These are phyloP conservation scores for Linum lewisii DNA, from an alignment of 345 rosid genomes.

Conservation along the genomic window DNA sequence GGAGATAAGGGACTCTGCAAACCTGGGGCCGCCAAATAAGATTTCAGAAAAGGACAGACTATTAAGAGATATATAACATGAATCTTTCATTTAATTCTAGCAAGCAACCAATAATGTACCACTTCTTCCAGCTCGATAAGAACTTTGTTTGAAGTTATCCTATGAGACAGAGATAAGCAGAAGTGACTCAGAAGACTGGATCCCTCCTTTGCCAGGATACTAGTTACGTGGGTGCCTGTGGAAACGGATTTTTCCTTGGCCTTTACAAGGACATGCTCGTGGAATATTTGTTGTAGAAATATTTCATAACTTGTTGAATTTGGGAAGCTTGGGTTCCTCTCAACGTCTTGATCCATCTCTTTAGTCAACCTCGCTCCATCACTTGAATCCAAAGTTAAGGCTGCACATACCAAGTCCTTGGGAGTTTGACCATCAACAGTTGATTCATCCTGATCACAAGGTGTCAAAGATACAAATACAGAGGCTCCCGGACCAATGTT, in stretches of 20 bases:
- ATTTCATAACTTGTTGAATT: constrained; percentile 55
- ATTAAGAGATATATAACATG: not conserved
- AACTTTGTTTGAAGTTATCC: constrained; percentile 70
- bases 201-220: constrained; percentile 41
- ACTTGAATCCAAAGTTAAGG: constrained; percentile 33
- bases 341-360: constrained; percentile 21
- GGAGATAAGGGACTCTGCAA: constrained; percentile 74
- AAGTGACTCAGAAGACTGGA: constrained; percentile 75
- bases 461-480: constrained; percentile 54
- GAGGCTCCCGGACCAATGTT: constrained; percentile 69
- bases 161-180: constrained; percentile 77
- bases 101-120: constrained; percentile 34
- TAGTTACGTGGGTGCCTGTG: constrained; percentile 29
- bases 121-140: constrained; percentile 63
- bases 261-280: constrained; percentile 47
- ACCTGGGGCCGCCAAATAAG: constrained; percentile 33
- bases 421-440: constrained; percentile 20
- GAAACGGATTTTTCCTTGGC: constrained; percentile 38
- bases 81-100: constrained; percentile 5
- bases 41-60: not conserved
- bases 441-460: constrained; percentile 33
- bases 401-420: constrained; percentile 31
- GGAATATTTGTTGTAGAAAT: constrained; percentile 73
- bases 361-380: constrained; percentile 34
- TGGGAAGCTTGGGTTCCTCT: constrained; percentile 41